A percentile compares a stretch with the other conserved stretches of the same genome.
phyloP scores from a whole-genome alignment of 306 rosid genomes.

The Prunus mongolica region DNA sequence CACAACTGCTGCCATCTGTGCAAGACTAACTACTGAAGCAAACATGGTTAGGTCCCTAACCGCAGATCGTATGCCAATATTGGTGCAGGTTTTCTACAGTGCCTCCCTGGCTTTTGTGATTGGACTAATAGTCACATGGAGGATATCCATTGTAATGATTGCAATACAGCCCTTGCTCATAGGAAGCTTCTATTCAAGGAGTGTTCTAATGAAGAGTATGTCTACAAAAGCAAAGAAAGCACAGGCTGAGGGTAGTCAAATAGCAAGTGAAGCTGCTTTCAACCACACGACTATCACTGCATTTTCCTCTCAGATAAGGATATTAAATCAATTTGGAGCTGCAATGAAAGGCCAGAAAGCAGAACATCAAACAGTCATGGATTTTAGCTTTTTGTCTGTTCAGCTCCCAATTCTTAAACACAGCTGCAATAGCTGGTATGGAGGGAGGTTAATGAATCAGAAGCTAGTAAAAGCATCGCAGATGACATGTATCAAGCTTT shows the following conservation, averaged over 20 bases:
- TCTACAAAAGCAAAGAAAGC: slow-evolving; percentile 54
- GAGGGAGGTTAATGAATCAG: slow-evolving; percentile 52
- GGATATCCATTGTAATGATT: slow-evolving; percentile 67
- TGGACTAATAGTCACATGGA: slow-evolving; percentile 59
- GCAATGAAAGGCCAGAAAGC: slow-evolving; percentile 26
- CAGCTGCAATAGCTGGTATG: slow-evolving; percentile 75
- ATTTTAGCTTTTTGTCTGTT: slow-evolving; percentile 52
- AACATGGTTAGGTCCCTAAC: slow-evolving; percentile 63
- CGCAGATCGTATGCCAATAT: slow-evolving; percentile 60
- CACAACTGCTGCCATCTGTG: slow-evolving; percentile 66
- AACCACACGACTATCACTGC: slow-evolving; percentile 73
- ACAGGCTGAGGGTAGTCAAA: slow-evolving; percentile 61
- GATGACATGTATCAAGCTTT: slow-evolving; percentile 39
- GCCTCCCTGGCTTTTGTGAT: slow-evolving; percentile 51
- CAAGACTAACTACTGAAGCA: slow-evolving; percentile 53
- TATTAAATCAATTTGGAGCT: slow-evolving; percentile 42
- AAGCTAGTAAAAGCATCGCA: slow-evolving; percentile 5
- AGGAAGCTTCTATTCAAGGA: slow-evolving; percentile 58
- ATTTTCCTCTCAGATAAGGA: slow-evolving; percentile 67
- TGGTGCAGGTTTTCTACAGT: slow-evolving; percentile 50
- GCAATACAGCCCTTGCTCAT: slow-evolving; percentile 74
- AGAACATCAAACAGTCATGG: slow-evolving; percentile 74
- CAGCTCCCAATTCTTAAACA: slow-evolving; percentile 52
- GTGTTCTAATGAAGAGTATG: slow-evolving; percentile 58
- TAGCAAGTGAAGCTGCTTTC: slow-evolving; percentile 72